These are phyloP conservation scores for Rauvolfia tetraphylla DNA, from an alignment of 257 asterid species.

Conservation along the genomic window DNA sequence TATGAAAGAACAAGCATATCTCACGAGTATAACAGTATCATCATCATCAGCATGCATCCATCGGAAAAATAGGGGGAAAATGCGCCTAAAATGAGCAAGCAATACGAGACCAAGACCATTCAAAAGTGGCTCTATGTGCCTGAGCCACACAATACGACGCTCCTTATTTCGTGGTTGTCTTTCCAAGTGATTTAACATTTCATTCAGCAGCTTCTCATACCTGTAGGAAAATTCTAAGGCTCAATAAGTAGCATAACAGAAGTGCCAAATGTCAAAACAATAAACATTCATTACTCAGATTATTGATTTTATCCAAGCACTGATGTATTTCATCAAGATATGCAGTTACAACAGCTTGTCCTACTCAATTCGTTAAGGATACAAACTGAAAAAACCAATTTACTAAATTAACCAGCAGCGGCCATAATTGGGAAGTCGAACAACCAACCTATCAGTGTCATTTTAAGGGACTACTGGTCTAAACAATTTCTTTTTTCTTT, in stretches of 20 bases:
- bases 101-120: slow-evolving; percentile 62
- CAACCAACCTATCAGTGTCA: background rate
- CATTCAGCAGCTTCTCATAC: slow-evolving; percentile 78
- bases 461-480: background rate
- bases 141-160: slow-evolving; percentile 78
- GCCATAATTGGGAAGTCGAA: background rate
- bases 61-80: slow-evolving; percentile 83
- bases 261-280: background rate
- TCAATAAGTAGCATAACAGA: background rate
- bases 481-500: background rate
- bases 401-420: background rate
- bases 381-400: background rate
- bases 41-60: slow-evolving; percentile 97
- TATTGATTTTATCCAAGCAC: background rate
- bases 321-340: background rate
- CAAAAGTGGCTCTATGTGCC: slow-evolving; percentile 65
- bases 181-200: slow-evolving; percentile 88
- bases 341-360: background rate
- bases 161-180: slow-evolving; percentile 87
- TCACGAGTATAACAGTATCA: slow-evolving; percentile 75
- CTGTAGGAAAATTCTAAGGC: slow-evolving; percentile 27
- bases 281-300: background rate
- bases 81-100: slow-evolving; percentile 73
- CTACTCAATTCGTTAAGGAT: background rate
- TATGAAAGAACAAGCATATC: background rate